These are phyloP conservation scores for Sequoia sempervirens DNA, from an alignment of 75 land plant species.

Conservation along the genomic window DNA sequence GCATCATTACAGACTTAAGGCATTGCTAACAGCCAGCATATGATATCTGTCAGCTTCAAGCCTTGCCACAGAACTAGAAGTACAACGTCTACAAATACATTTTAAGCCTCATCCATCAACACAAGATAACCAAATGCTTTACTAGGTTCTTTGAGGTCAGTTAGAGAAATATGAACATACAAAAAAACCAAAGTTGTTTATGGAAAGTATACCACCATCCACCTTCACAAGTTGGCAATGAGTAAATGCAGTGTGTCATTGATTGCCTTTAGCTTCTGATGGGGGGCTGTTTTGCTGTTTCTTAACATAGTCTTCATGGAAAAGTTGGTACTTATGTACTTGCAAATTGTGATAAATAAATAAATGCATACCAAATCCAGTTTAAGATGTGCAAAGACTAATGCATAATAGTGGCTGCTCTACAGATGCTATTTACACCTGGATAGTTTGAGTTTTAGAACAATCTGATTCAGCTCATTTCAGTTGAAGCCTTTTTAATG, in stretches of 20 bases:
- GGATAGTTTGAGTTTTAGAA: constrained; percentile 2
- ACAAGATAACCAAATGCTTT: not conserved
- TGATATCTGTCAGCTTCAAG: no score
- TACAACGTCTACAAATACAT: not conserved
- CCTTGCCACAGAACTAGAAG: not conserved
- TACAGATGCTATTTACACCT: not conserved
- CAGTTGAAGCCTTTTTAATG: not conserved
- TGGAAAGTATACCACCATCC: not conserved
- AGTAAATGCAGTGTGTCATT: not conserved
- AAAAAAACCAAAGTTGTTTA: not conserved
- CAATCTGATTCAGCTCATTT: not conserved
- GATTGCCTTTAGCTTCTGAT: not conserved
- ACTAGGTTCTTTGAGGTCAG: not conserved
- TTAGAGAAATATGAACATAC: not conserved
- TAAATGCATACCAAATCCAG: not conserved
- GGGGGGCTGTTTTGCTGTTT: not conserved
- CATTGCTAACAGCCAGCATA: no score
- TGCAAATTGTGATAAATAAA: not conserved
- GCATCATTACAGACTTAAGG: no score
- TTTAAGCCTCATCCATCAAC: not conserved
- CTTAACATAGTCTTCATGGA: not conserved
- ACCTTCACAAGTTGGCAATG: not conserved
- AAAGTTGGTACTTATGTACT: no score
- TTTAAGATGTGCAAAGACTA: not conserved
- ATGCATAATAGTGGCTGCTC: not conserved